Percentiles rank a stretch among this genome's conserved stretches.
phyloP scores from a whole-genome alignment of 2,329 filamentous ascomycete genomes.

The Fusarium longipes region DNA sequence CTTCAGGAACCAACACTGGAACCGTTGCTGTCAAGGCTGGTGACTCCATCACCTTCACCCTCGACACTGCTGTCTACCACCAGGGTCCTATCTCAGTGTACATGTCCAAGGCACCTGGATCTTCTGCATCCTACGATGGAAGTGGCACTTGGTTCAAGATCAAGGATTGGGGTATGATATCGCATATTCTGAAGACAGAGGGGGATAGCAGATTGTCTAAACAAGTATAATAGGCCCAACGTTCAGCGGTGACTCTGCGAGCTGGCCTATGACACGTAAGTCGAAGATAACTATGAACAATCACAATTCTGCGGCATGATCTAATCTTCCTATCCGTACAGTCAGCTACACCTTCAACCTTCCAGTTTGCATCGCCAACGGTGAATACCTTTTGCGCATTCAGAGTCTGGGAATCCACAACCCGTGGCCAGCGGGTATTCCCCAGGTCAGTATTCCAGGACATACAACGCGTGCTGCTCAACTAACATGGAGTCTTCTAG shows the following conservation, averaged over 20 bases:
- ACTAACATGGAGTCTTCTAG: not conserved
- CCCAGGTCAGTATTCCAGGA: not conserved
- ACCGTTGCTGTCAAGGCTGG: constrained; percentile 9
- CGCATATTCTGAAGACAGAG: accelerated
- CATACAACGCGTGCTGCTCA: accelerated
- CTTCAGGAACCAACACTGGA: not conserved
- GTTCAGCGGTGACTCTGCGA: not conserved
- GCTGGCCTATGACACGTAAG: constrained; percentile 10
- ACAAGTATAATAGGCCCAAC: accelerated
- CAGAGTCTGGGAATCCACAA: constrained; percentile 18
- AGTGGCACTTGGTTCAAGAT: constrained; percentile 17
- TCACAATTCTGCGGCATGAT: too few species aligned
- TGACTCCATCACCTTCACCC: constrained; percentile 13
- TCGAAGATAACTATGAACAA: not conserved
- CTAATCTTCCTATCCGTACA: not conserved
- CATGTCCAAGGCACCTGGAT: constrained; percentile 10
- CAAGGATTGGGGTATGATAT: constrained; percentile 6
- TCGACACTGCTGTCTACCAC: constrained; percentile 14
- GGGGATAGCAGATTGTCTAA: not conserved
- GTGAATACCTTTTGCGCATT: constrained; percentile 11
- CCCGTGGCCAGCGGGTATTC: constrained; percentile 5
- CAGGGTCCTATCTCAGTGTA: constrained; percentile 13
- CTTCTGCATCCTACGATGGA: not conserved
- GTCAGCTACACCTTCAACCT: constrained; percentile 15
- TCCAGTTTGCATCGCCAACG: constrained; percentile 2